Evolutionary conservation across 2,329 filamentous ascomycete genomes (phyloP).

Genomic region (Mariannaea sp.): DNA sequence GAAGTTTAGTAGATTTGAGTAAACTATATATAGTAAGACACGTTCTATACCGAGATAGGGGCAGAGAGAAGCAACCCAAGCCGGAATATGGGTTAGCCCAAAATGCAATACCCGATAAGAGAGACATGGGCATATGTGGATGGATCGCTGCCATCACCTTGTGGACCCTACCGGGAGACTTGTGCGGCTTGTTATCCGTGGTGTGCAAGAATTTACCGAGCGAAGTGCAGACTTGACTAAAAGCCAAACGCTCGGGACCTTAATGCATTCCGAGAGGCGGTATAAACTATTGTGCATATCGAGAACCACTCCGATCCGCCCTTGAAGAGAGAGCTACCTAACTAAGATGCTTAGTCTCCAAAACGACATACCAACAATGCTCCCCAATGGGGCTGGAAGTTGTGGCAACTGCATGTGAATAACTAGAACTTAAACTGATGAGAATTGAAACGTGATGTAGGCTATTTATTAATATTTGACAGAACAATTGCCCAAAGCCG

Average conservation of each 20-base stretch:
- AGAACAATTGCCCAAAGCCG: too few species aligned
- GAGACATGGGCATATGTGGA: not conserved
- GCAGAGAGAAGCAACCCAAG: too few species aligned
- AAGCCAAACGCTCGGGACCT: slow-evolving; percentile 7
- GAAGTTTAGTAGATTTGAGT: slow-evolving; percentile 3
- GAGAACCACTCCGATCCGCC: not conserved
- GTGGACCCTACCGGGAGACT: slow-evolving; percentile 7
- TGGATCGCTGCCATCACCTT: not conserved
- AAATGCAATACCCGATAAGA: slow-evolving; percentile 3
- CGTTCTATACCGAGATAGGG: too few species aligned
- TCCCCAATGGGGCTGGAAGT: too few species aligned
- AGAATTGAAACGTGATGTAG: too few species aligned
- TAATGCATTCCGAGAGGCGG: slow-evolving; percentile 12
- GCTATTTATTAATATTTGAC: too few species aligned
- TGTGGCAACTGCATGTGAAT: too few species aligned
- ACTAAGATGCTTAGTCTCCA: not conserved
- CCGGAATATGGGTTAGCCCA: not conserved
- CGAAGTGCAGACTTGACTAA: not conserved
- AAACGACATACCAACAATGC: too few species aligned
- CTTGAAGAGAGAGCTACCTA: not conserved
- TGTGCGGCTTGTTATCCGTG: slow-evolving; percentile 10
- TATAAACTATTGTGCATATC: not conserved
- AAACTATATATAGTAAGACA: slow-evolving; percentile 1
- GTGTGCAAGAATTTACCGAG: not conserved
- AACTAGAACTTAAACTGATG: too few species aligned